Base-by-base conservation (phyloP, 2,329 filamentous ascomycete genomes). In the Daldinia sp. region DNA sequence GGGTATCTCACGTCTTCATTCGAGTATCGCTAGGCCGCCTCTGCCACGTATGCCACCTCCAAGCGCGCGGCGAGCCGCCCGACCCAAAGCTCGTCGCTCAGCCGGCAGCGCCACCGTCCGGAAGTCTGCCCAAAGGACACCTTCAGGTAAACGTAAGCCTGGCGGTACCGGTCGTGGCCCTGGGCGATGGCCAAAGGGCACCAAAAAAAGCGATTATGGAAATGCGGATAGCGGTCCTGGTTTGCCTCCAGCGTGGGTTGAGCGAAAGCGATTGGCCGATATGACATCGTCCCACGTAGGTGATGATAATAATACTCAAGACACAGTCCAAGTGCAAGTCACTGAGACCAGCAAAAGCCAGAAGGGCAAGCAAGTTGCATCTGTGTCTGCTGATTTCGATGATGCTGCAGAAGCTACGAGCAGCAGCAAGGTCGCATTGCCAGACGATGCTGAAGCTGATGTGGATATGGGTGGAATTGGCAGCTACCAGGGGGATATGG, bases 151-250 rank as follows among this genome's bases (percentile, higher is more conserved):
- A 52, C 80, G 85, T 43, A 88, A 85, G 74, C 79, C 82, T 4
- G 86, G 87, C 1, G 87, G 87, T 3, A 90, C 87, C 0, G 87
- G 87, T 1, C 82, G 87, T 52, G 87, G 87, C 0, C 87, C 87
- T 1, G 87, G 87, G 0, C 81, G 87, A 39, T 90, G 86, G 86
- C 87, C 87, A 0, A 90, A 89, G 72, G 87, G 87, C 4, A 89
- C 87, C 0, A 90, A 88, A 75, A 90, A 90, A 73, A 84, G 84
- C 35, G 87, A 90, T 70, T 90, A 90, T 58, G 87, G 87, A 0
- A 89, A 89, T 64, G 87, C 87, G 0, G 85, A 86, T 30, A 89
- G 87, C 68, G 87, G 87, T 1, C 87, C 87, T 2, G 87, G 87
- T 1, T 76, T 89, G 15, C 87, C 87, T 0, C 87, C 87, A 2